phyloP scores from a whole-genome alignment of 768 basidiomycete species.

The Galerina marginata region DNA sequence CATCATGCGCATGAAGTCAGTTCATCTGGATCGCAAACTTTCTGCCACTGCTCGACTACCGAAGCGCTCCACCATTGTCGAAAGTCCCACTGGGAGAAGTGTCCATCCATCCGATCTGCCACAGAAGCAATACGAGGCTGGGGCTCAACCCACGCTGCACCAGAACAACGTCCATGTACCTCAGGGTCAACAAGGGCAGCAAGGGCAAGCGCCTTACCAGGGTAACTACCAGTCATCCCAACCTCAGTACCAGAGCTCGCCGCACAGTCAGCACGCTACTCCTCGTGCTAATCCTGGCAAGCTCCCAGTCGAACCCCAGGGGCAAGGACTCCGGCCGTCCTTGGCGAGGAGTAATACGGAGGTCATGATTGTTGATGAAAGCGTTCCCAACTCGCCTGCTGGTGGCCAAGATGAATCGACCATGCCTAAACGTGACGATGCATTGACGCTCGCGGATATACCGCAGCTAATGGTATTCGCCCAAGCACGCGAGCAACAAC shows the following conservation, averaged over 20 bases:
- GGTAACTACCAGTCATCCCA: conserved; percentile 33
- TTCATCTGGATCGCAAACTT: conserved; percentile 93
- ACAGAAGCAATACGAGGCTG: conserved; percentile 29
- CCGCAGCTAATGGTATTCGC: conserved; percentile 92
- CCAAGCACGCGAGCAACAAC: conserved; percentile 86
- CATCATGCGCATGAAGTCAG: conserved; percentile 93
- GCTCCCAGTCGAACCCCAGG: conserved; percentile 47
- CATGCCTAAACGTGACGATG: conserved; percentile 61
- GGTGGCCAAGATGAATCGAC: conserved; percentile 45
- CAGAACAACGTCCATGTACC: conserved; percentile 28
- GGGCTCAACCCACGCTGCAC: conserved; percentile 22
- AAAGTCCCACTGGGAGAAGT: conserved; percentile 87
- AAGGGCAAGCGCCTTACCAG: conserved; percentile 43
- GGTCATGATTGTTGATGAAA: conserved; percentile 89
- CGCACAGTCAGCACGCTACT: conserved; percentile 29
- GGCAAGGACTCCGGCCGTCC: conserved; percentile 66
- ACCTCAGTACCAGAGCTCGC: conserved; percentile 28
- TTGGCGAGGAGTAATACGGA: conserved; percentile 83
- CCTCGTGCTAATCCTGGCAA: conserved; percentile 45
- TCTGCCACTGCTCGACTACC: conserved; percentile 92
- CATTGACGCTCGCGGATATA: conserved; percentile 92
- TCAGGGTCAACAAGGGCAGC: conserved; percentile 38
- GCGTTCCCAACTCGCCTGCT: conserved; percentile 72
- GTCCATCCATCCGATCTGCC: conserved; percentile 72
- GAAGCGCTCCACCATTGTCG: conserved; percentile 93